Evolutionary conservation across 1,139 yeast genomes (phyloP).

Genomic region (Torulaspora pretoriensis): DNA sequence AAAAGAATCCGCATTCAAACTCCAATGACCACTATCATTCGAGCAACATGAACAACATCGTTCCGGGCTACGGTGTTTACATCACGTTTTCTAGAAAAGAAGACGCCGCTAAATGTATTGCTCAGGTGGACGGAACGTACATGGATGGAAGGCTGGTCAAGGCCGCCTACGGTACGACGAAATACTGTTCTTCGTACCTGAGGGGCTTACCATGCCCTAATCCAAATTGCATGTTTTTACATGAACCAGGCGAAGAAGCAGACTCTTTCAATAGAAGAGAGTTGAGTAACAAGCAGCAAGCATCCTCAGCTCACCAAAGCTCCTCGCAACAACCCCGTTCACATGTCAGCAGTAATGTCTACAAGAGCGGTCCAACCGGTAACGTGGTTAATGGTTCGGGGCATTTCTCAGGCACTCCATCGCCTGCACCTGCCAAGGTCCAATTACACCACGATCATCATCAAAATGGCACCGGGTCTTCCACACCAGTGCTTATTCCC

Average conservation of each 20-base stretch:
- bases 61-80: conserved; percentile 88
- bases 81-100: conserved; percentile 91
- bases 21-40: conserved; percentile 41
- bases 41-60: conserved; percentile 42
- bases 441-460: conserved; percentile 24
- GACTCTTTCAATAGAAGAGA: conserved; percentile 94
- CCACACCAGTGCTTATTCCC: conserved; percentile 34
- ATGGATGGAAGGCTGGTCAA: conserved; percentile 83
- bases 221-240: conserved; percentile 98
- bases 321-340: conserved; percentile 12
- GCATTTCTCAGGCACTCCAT: conserved; percentile 25
- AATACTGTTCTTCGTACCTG: conserved; percentile 91
- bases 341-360: conserved; percentile 11
- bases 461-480: conserved; percentile 20
- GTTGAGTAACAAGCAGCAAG: conserved; percentile 48
- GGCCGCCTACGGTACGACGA: conserved; percentile 98
- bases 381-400: conserved; percentile 13
- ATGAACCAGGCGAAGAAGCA: conserved; percentile 99
- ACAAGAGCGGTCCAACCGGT: conserved; percentile 21
- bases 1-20: conserved; percentile 51
- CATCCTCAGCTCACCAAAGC: conserved; percentile 18
- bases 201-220: conserved; percentile 97
- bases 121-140: conserved; percentile 89
- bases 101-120: conserved; percentile 89
- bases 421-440: conserved; percentile 31